Evolutionary conservation across 108 stramenopile genomes (phyloP).

Genomic region (Skeletonema marinoi): DNA sequence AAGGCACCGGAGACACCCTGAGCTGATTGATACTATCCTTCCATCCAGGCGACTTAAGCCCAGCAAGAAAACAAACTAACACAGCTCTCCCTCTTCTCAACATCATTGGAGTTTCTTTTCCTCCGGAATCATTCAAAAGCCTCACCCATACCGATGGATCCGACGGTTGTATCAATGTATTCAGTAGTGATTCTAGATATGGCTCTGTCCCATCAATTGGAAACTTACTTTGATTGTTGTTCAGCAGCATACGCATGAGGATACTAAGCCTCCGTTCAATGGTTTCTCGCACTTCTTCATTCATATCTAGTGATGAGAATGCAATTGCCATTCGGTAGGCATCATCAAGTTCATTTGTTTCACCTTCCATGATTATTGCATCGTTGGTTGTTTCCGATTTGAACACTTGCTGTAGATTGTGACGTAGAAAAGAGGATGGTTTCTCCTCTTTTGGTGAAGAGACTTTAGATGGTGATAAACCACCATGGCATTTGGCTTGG

Average conservation of each 20-base stretch:
- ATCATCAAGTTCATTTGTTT: constrained; percentile 23
- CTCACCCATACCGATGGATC: constrained; percentile 31
- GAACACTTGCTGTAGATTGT: not conserved
- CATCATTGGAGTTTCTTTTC: constrained; percentile 23
- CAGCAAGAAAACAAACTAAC: constrained; percentile 36
- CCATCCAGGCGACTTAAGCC: constrained; percentile 33
- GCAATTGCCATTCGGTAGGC: constrained; percentile 42
- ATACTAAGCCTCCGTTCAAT: constrained; percentile 36
- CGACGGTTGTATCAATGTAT: constrained; percentile 23
- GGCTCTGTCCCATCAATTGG: constrained; percentile 28
- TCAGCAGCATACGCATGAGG: constrained; percentile 12
- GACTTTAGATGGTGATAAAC: not conserved
- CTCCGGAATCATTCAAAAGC: constrained; percentile 30
- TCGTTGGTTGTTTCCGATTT: not conserved
- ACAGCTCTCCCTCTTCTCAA: constrained; percentile 38
- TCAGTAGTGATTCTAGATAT: constrained; percentile 28
- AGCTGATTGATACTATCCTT: constrained; percentile 10
- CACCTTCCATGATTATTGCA: not conserved
- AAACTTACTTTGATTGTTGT: constrained; percentile 1
- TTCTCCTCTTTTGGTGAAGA: not conserved
- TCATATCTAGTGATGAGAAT: constrained; percentile 11
- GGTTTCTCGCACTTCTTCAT: constrained; percentile 9
- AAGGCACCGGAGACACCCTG: constrained; percentile 30
- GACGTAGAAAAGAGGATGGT: not conserved
- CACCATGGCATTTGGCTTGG: not conserved